These are phyloP conservation scores for Breynia disticha DNA, from an alignment of 441 rosid species.

Conservation along the genomic window DNA sequence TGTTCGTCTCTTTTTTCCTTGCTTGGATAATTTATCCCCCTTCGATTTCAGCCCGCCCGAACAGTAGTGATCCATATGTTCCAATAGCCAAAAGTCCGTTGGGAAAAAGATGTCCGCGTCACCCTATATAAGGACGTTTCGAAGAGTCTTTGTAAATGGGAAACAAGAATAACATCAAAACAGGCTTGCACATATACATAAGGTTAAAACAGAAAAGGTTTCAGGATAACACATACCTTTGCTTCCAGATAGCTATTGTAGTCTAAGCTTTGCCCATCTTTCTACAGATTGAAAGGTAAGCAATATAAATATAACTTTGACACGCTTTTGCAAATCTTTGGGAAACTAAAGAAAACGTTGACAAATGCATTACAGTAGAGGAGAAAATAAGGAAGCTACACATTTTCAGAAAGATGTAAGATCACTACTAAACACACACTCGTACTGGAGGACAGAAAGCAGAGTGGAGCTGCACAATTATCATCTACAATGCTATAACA, in stretches of 20 bases:
- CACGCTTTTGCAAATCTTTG: constrained; percentile 1
- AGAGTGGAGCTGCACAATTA: not conserved
- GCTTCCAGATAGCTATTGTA: constrained; percentile 80
- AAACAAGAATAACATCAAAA: too few relatives aligned
- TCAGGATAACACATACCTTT: constrained; percentile 42
- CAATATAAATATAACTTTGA: constrained; percentile 7
- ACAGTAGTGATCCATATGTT: constrained; percentile 78
- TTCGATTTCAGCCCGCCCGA: constrained; percentile 62
- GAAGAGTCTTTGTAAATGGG: not conserved
- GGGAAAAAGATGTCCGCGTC: constrained; percentile 97
- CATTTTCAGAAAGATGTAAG: too few relatives aligned
- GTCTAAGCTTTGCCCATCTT: constrained; percentile 75
- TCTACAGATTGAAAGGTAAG: constrained; percentile 42
- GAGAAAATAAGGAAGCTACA: not conserved
- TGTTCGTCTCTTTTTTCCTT: constrained; percentile 77
- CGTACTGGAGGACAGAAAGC: too few relatives aligned
- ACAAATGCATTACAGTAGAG: not conserved
- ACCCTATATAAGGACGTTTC: constrained; percentile 41
- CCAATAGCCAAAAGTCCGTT: constrained; percentile 87
- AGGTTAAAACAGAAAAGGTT: not conserved
- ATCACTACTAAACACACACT: too few relatives aligned
- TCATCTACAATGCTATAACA: not conserved
- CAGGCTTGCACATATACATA: too few relatives aligned
- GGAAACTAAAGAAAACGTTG: constrained; percentile 6
- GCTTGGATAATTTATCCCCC: constrained; percentile 41